Conservation (phyloP, 495 filamentous ascomycete species). For the Polyplosphaeria fusca region DNA sequence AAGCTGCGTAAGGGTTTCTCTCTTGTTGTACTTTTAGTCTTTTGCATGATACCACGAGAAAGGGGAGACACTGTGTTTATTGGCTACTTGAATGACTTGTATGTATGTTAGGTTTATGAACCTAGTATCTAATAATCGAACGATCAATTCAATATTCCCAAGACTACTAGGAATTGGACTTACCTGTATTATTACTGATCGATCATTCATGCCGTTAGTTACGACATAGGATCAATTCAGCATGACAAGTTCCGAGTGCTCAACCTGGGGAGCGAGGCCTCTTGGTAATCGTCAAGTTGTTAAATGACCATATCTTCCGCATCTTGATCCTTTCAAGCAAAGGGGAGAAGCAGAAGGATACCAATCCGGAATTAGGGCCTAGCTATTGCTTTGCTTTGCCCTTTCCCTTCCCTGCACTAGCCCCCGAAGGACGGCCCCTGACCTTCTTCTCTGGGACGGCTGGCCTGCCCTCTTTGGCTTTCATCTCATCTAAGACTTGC, state of each 20-base stretch:
- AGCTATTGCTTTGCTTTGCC: conserved; percentile 29
- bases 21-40: conserved; percentile 10
- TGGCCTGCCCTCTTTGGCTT: conserved; percentile 27
- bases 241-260: too few species aligned
- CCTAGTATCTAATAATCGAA: conserved; percentile 20
- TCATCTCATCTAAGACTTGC: conserved; percentile 33
- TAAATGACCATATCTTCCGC: too few species aligned
- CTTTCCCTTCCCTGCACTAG: conserved; percentile 16
- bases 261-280: too few species aligned
- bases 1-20: background rate
- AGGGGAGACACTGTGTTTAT: background rate
- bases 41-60: conserved; percentile 27
- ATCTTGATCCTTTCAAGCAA: too few species aligned
- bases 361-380: too few species aligned
- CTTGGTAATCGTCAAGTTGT: too few species aligned
- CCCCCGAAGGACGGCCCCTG: conserved; percentile 1
- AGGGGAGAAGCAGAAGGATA: too few species aligned
- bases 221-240: too few species aligned
- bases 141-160: too few species aligned
- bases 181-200: too few species aligned
- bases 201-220: too few species aligned
- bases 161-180: too few species aligned
- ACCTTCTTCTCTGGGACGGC: background rate
- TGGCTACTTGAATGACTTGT: background rate
- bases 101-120: conserved; percentile 4